Evolutionary conservation across 2,329 filamentous ascomycete species (phyloP).

Genomic region (Neopestalotiopsis rosae): DNA sequence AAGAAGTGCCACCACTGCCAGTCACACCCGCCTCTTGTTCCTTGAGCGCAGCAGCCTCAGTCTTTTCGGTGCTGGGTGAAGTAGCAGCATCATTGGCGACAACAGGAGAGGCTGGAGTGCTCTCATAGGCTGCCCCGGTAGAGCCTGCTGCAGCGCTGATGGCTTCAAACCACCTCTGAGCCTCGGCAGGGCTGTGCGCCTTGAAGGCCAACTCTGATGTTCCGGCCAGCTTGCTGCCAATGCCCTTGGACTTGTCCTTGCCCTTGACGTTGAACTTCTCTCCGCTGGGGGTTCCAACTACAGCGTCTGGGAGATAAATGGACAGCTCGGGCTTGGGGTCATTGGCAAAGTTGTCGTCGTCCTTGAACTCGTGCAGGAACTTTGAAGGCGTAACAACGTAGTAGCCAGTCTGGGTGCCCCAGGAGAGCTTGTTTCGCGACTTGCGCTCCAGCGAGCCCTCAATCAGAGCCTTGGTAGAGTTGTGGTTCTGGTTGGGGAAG

Average conservation of each 20-base stretch:
- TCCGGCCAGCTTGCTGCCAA: slow-evolving; percentile 82
- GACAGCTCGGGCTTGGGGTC: slow-evolving; percentile 86
- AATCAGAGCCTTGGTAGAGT: slow-evolving; percentile 79
- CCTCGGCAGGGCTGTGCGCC: slow-evolving; percentile 79
- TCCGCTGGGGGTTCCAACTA: slow-evolving; percentile 73
- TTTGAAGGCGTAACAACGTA: slow-evolving; percentile 90
- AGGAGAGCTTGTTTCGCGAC: slow-evolving; percentile 80
- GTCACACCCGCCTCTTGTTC: slow-evolving; percentile 55
- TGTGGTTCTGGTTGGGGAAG: slow-evolving; percentile 90
- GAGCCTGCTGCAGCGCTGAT: slow-evolving; percentile 67
- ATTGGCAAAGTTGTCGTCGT: slow-evolving; percentile 73
- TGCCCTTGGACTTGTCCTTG: slow-evolving; percentile 83
- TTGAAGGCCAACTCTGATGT: slow-evolving; percentile 85
- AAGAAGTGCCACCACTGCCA: slow-evolving; percentile 36
- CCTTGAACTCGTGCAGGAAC: slow-evolving; percentile 96
- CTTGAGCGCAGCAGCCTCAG: slow-evolving; percentile 37
- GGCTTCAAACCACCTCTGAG: slow-evolving; percentile 82
- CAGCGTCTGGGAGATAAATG: slow-evolving; percentile 89
- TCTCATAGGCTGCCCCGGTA: slow-evolving; percentile 43
- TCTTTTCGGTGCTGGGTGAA: slow-evolving; percentile 32
- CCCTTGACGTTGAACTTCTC: slow-evolving; percentile 95
- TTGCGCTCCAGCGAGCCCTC: slow-evolving; percentile 91
- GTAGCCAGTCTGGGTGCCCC: slow-evolving; percentile 80
- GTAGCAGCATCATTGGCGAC: slow-evolving; percentile 28
- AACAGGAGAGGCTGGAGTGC: slow-evolving; percentile 40